Conservation (phyloP, 768 basidiomycete species). For the Russula sp. region DNA sequence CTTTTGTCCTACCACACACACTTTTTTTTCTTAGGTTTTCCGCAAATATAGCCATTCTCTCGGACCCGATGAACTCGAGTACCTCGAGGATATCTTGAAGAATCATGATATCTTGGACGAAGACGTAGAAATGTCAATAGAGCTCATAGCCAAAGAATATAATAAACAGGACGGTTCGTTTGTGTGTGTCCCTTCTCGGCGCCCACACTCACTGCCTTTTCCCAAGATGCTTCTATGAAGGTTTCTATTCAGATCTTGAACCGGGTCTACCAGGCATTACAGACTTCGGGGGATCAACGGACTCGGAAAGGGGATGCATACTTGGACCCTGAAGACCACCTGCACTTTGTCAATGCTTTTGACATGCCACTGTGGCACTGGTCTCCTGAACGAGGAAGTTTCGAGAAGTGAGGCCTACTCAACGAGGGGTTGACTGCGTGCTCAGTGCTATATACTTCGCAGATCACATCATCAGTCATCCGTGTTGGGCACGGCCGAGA, state of each 20-base stretch:
- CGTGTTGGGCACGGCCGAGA: constrained; percentile 79
- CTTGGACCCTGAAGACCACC: constrained; percentile 74
- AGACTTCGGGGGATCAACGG: constrained; percentile 53
- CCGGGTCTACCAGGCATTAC: constrained; percentile 69
- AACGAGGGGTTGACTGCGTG: background rate
- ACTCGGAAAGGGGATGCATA: constrained; percentile 48
- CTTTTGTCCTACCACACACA: background rate
- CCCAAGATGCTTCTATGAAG: constrained; percentile 73
- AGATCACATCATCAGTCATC: constrained; percentile 54
- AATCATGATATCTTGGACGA: constrained; percentile 64
- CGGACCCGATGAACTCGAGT: constrained; percentile 67
- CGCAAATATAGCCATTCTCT: constrained; percentile 85
- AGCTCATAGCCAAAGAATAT: constrained; percentile 79
- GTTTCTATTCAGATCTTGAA: constrained; percentile 61
- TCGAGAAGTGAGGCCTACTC: constrained; percentile 63
- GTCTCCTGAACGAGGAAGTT: constrained; percentile 79
- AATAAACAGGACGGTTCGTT: constrained; percentile 79
- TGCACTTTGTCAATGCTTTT: constrained; percentile 83
- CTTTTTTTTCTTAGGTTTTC: constrained; percentile 51
- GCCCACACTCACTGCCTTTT: background rate
- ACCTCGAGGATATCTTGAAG: constrained; percentile 65
- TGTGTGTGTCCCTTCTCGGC: background rate
- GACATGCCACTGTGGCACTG: constrained; percentile 96
- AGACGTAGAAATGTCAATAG: constrained; percentile 68
- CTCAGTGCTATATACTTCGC: constrained; percentile 18